Base-by-base conservation (phyloP, 1,284 basidiomycete genomes). In the Papiliotrema terrestris region DNA sequence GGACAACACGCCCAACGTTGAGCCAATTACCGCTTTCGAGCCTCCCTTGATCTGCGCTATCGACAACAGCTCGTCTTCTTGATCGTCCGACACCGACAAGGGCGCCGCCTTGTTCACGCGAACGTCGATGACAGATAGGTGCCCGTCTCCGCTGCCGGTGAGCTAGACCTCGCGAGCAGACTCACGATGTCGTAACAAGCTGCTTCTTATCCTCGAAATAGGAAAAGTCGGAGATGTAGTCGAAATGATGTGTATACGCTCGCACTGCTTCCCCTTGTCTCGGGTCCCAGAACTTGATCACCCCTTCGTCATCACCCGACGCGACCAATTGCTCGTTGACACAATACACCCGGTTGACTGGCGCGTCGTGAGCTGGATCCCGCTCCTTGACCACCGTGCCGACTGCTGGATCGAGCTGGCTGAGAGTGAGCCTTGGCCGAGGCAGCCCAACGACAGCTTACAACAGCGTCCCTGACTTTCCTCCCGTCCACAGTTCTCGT, bases 261-360 rank as follows among this genome's bases (percentile, higher is more conserved):
- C 86, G 80, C 20, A 88, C 78, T 36, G 82, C 78, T 14, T 86
- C 83, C 46, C 79, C 78, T 65, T 84, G 82, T 48, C 92, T 81
- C 19, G 87, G 84, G 73, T 97, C 93, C 93, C 93, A 97, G 26
- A 97, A 80, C 80, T 94, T 93, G 69, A 97, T 85, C 3, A 93
- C 86, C 38, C 94, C 93, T 55, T 95, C 91, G 71, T 97, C 94
- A 68, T 96, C 94, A 19, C 93, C 94, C 2, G 89, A 91, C 15
- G 84, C 85, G 15, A 95, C 73, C 56, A 92, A 76, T 68, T 86
- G 82, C 2, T 85, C 82, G 61, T 83, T 82, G 50, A 90, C 76
- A 60, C 81, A 79, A 67, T 84, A 86, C 38, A 93, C 81, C 54
- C 91, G 86, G 71, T 93, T 93, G 55, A 98, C 87, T 5, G 93